phyloP scores from a whole-genome alignment of 495 filamentous ascomycete genomes.

The Immersiella caudata region DNA sequence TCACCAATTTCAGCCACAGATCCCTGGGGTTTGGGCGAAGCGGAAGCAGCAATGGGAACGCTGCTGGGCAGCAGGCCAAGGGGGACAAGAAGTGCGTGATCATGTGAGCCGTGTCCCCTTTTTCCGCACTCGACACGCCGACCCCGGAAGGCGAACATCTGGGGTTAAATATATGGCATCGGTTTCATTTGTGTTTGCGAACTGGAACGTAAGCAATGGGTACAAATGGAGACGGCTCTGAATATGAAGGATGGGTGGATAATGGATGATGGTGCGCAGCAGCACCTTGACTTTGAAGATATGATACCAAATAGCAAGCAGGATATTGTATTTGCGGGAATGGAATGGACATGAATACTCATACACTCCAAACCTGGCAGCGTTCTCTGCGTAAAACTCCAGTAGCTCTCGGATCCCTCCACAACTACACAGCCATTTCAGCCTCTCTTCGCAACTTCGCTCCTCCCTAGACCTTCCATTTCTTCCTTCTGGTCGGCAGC shows the following conservation, averaged over 20 bases:
- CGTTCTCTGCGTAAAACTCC: background rate
- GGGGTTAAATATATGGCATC: background rate
- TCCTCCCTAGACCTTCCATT: conserved; percentile 16
- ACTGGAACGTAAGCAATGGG: background rate
- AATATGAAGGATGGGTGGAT: background rate
- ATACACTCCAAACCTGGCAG: background rate
- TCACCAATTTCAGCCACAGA: conserved; percentile 35
- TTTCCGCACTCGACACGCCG: background rate
- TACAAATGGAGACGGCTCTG: background rate
- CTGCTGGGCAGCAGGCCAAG: conserved; percentile 29
- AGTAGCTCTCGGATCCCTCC: no score
- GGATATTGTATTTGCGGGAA: conserved; percentile 7
- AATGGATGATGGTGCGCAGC: background rate
- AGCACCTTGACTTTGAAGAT: background rate
- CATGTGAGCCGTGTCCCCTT: conserved; percentile 46
- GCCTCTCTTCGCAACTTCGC: conserved; percentile 15
- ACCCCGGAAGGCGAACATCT: background rate
- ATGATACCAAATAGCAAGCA: conserved; percentile 23
- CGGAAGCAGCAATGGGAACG: background rate
- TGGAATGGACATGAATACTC: conserved; percentile 5
- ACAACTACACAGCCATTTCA: no score
- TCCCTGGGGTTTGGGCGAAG: conserved; percentile 20
- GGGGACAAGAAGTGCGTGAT: conserved; percentile 56
- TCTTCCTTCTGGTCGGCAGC: conserved; percentile 17
- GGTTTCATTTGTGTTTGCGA: background rate